Evolutionary conservation across 441 rosid genomes (phyloP), one percentile per base, ranked within the genome.

Genomic region (Corymbia calophylla): DNA sequence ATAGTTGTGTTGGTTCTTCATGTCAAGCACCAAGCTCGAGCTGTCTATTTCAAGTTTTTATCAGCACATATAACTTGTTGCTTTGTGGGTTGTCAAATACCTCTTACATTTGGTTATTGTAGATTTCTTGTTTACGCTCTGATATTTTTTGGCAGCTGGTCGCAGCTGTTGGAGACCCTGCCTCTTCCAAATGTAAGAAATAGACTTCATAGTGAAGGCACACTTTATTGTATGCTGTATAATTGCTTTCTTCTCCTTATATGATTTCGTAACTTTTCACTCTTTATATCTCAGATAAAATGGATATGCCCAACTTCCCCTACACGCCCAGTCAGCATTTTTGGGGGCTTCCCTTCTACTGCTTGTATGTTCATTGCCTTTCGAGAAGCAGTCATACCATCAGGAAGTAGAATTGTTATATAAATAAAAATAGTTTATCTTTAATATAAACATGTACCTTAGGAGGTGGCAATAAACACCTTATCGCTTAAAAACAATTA

Each of bases 271-370:
- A 73, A 73, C 84, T 73, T 39, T 73, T 39, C 81, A 73, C n/a
- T 73, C 25, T 39, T 68, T 31, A 86, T 68, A 51, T 77, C 68
- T 87, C 89, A 90, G 89, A 90, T 90, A 80, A 90, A 90, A 64
- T 90, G 91, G 91, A 90, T 90, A 81, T 90, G 91, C 91, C 91
- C 91, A 58, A 90, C 91, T 87, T 88, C 91, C 53, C 91, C 91
- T 51, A 90, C 91, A 60, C 91, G 62, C 53, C 91, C 89, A 13
- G 87, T 90, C 85, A 90, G 91, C 58, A 55, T 90, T 81, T 90
- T 90, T 82, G 91, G 89, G 60, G 91, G 91, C 60, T 90, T 90
- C 66, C 91, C 91, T 81, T 90, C 91, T 55, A 87, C 91, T 18
- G 91, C 91, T 51, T 90, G 91, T 90, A 87, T 66, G 91, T 82